Base-by-base conservation (phyloP, 805 yeast genomes). In the Suhomyces pyralidae region DNA sequence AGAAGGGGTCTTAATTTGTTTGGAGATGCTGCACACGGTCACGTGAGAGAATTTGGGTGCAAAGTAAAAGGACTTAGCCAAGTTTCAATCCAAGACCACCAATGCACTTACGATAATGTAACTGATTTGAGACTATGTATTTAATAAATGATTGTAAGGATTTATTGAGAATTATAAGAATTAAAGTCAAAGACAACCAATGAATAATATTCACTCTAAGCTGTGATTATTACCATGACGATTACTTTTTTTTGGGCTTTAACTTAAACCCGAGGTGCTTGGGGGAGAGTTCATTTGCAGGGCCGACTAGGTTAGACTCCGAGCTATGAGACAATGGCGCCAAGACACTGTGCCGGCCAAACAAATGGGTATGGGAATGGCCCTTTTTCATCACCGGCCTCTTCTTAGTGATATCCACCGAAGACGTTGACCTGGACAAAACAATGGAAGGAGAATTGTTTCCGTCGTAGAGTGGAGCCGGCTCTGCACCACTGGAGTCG, bases 381-480 rank as follows among this genome's bases (percentile, higher is more conserved):
- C 34, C 48, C 17, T 38, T 45, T 7, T 12, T 45, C 15, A 44
- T 32, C 24, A 14, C 17, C 2, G 52, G 52, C 12, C 48, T 38
- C 26, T 40, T 48, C 6, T 15, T 20, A 12, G 22, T 22, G 17
- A 48, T 22, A 8, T 40, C 46, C 4, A 42, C 12, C 17, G 45
- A 30, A 12, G 46, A 48, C 14, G 30, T 17, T 15, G 50, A 48
- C n/a, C 20, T 15, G 14, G 45, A 42, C 30, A 36, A 24, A 2
- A 36, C 14, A 6, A 7, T 5, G 2, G 30, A n/a, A 3, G 46
- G 15, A 4, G 17, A 22, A 22, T 30, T 6, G 14, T 24, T 45
- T 22, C 46, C 51, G 7, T 46, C 52, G 50, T 65, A 65, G 26
- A 30, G 42, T 7, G 69, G 69, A 7, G 69, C 67, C 12, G 55